Conservation (phyloP, 495 filamentous ascomycete genomes). For the Tuber aestivum region DNA sequence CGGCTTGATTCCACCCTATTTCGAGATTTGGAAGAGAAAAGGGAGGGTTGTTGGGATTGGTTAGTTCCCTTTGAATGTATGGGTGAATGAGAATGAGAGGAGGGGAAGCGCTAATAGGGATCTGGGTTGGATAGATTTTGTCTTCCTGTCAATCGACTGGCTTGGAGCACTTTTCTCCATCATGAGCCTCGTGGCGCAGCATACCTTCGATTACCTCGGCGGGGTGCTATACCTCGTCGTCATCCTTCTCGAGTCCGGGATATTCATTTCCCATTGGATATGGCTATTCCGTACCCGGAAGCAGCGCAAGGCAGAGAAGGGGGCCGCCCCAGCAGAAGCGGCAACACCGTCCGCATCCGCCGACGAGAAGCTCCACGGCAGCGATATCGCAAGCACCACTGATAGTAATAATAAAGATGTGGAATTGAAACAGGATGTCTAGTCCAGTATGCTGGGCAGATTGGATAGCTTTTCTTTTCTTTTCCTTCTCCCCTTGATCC, state of each 20-base stretch:
- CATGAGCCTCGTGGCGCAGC: slow-evolving; percentile 65
- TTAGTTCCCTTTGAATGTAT: slow-evolving; percentile 37
- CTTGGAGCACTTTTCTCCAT: slow-evolving; percentile 69
- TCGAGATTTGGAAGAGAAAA: slow-evolving; percentile 63
- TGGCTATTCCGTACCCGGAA: slow-evolving; percentile 62
- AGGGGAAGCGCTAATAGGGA: background rate
- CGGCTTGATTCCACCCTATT: slow-evolving; percentile 64
- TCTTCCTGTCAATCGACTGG: slow-evolving; percentile 65
- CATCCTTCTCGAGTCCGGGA: slow-evolving; percentile 61
- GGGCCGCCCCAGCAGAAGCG: slow-evolving; percentile 13
- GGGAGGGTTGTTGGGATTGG: slow-evolving; percentile 67
- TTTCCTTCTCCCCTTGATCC: background rate
- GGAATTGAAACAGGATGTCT: background rate
- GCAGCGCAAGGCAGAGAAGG: slow-evolving; percentile 54
- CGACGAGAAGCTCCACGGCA: background rate
- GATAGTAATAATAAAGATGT: background rate
- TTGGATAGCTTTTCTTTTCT: background rate
- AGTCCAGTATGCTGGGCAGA: background rate
- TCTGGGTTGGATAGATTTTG: slow-evolving; percentile 8
- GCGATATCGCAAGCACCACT: background rate
- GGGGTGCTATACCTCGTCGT: slow-evolving; percentile 64
- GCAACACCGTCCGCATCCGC: background rate
- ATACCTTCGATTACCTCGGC: slow-evolving; percentile 63
- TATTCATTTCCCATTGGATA: slow-evolving; percentile 61
- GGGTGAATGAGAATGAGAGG: background rate